phyloP scores from a whole-genome alignment of 2,329 filamentous ascomycete genomes.

The Pyrenochaeta sp. region DNA sequence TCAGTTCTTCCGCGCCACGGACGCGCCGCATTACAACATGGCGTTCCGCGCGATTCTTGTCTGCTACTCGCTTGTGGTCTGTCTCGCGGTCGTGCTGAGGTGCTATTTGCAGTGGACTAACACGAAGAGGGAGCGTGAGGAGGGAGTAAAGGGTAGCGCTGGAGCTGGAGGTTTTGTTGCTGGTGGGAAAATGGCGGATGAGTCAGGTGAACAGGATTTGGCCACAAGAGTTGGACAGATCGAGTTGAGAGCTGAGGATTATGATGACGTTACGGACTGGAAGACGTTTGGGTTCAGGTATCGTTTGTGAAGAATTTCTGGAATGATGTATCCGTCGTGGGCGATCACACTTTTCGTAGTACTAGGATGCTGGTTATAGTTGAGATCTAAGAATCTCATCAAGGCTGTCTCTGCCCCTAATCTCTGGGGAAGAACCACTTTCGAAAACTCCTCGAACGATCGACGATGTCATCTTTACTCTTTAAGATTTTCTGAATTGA shows the following conservation, averaged over 20 bases:
- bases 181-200: slow-evolving; percentile 19
- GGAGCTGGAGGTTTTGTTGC: slow-evolving; percentile 25
- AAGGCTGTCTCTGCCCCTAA: too few species aligned
- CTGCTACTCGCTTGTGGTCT: slow-evolving; percentile 41
- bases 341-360: too few species aligned
- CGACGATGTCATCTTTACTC: too few species aligned
- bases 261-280: slow-evolving; percentile 36
- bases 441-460: too few species aligned
- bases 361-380: too few species aligned
- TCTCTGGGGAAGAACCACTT: too few species aligned
- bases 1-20: slow-evolving; percentile 23
- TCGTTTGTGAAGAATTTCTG: slow-evolving; percentile 22
- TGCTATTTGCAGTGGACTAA: slow-evolving; percentile 29
- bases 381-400: too few species aligned
- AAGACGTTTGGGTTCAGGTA: slow-evolving; percentile 35
- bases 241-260: slow-evolving; percentile 25
- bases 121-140: slow-evolving; percentile 23
- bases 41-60: slow-evolving; percentile 37
- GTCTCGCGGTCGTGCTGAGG: slow-evolving; percentile 32
- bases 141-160: slow-evolving; percentile 27
- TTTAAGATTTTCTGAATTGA: too few species aligned
- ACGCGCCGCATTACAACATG: slow-evolving; percentile 27
- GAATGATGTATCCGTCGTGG: too few species aligned
- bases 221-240: slow-evolving; percentile 8
- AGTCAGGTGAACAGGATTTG: slow-evolving; percentile 4